These are phyloP conservation scores for Melaleuca alternifolia DNA, from an alignment of 345 rosid genomes.

Conservation along the genomic window DNA sequence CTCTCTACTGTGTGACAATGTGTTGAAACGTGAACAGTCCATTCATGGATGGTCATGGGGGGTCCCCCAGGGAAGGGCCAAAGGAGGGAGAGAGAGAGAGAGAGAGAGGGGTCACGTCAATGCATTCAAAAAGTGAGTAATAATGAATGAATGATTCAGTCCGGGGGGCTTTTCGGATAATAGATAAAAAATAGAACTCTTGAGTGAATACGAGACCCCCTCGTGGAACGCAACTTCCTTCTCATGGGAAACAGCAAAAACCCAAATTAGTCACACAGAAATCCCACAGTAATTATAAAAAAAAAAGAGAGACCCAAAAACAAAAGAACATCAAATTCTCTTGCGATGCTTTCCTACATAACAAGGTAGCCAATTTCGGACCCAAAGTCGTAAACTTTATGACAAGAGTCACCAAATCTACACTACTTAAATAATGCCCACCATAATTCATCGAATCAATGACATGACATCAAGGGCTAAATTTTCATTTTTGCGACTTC, in stretches of 20 bases:
- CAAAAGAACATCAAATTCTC: background rate
- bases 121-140: constrained; percentile 19
- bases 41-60: background rate
- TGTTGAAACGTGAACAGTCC: background rate
- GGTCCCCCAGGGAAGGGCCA: background rate
- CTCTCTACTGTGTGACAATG: background rate
- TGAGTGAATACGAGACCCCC: background rate
- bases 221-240: background rate
- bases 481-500: no score
- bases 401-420: no score
- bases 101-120: background rate
- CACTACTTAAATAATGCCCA: no score
- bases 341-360: background rate
- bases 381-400: no score
- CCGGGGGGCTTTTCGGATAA: background rate
- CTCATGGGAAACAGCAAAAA: background rate
- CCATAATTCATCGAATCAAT: no score
- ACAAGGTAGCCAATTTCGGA: background rate
- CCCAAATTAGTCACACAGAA: no score
- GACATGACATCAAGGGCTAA: no score
- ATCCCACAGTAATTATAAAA: background rate
- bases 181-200: background rate
- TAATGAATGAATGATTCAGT: constrained; percentile 26
- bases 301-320: no score
- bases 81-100: background rate